These are phyloP conservation scores for Malassezia arunalokei DNA, from an alignment of 1,284 basidiomycete genomes.

Conservation along the genomic window DNA sequence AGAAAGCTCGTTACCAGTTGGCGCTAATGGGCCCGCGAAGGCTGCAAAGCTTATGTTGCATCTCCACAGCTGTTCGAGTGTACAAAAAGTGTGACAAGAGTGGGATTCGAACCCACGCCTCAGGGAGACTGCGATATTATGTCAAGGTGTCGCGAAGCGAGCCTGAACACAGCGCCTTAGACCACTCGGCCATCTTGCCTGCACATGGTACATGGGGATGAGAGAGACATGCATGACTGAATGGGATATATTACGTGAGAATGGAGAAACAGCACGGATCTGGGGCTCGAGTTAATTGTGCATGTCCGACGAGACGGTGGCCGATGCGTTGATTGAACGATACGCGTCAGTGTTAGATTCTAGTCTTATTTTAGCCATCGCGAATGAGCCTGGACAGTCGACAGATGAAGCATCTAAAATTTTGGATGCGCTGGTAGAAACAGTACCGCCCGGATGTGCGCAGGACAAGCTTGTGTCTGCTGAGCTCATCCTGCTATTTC, in stretches of 20 bases:
- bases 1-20: background rate
- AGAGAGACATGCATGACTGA: background rate
- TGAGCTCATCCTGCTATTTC: conserved; percentile 11
- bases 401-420: background rate
- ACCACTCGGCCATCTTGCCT: conserved; percentile 37
- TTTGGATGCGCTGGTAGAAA: conserved; percentile 2
- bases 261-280: background rate
- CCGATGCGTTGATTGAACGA: background rate
- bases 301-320: background rate
- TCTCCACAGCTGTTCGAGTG: no score
- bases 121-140: conserved; percentile 19
- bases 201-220: background rate
- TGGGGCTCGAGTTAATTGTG: background rate
- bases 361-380: conserved; percentile 8
- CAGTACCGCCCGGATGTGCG: background rate
- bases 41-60: no score
- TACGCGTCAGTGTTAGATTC: conserved; percentile 11
- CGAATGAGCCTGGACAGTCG: background rate
- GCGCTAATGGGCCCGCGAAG: no score
- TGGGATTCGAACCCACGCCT: conserved; percentile 32
- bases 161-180: conserved; percentile 30
- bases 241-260: background rate
- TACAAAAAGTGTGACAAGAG: conserved; percentile 20
- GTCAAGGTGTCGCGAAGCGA: conserved; percentile 15
- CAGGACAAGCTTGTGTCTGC: background rate